phyloP scores from a whole-genome alignment of 345 rosid genomes.

The Corchorus capsularis region DNA sequence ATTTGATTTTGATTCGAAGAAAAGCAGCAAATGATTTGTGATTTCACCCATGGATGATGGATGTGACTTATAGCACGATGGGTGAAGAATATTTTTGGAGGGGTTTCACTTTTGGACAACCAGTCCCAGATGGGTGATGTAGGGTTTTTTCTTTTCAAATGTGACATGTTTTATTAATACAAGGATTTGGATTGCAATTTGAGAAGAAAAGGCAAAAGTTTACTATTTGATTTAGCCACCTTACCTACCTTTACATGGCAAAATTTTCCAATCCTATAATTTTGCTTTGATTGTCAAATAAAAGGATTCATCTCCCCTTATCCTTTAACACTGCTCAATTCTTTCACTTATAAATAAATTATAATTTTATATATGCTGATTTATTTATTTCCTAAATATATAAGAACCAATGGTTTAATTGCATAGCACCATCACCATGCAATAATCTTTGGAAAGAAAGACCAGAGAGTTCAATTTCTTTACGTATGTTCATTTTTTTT shows the following conservation, averaged over 20 bases:
- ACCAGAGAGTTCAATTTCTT: too few relatives aligned
- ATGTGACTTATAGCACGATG: conserved; percentile 24
- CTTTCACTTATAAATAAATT: background rate
- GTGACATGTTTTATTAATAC: background rate
- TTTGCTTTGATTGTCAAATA: background rate
- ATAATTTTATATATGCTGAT: background rate
- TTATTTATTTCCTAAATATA: too few relatives aligned
- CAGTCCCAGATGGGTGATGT: background rate
- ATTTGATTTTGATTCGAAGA: background rate
- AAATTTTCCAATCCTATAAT: background rate
- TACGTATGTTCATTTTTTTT: too few relatives aligned
- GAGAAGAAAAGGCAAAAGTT: background rate
- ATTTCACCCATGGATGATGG: conserved; percentile 11
- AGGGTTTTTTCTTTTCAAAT: background rate
- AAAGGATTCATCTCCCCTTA: conserved; percentile 7
- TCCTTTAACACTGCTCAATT: background rate
- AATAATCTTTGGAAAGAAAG: too few relatives aligned
- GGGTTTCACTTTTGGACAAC: conserved; percentile 8
- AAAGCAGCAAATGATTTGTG: background rate
- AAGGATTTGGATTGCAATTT: background rate
- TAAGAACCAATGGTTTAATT: too few relatives aligned
- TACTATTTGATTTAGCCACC: conserved; percentile 13
- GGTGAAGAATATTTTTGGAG: conserved; percentile 11
- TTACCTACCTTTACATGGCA: background rate
- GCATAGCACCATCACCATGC: too few relatives aligned